Conservation (phyloP, 2,329 filamentous ascomycete species). For the Penicillium sp. region DNA sequence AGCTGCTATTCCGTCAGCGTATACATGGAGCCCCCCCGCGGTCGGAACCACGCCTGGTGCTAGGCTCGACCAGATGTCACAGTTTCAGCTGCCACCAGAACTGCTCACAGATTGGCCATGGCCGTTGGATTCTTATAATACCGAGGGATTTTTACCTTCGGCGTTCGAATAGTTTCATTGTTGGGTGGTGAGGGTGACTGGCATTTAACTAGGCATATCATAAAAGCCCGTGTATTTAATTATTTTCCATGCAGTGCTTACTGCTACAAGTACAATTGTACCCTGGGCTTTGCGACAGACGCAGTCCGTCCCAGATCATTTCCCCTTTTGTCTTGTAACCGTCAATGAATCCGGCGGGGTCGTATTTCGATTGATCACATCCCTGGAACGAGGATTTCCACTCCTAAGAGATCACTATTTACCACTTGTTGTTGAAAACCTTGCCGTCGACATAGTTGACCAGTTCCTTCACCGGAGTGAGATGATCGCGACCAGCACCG, state of each 20-base stretch:
- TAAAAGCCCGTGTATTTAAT: neutral
- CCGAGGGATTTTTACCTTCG: conserved; percentile 26
- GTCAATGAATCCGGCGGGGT: neutral
- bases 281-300: neutral
- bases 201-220: neutral
- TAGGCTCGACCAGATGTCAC: conserved; percentile 27
- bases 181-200: neutral
- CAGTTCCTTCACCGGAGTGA: conserved; percentile 54
- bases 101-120: conserved; percentile 49
- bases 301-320: neutral
- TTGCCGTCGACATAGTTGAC: conserved; percentile 54
- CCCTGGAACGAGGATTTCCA: too few species aligned
- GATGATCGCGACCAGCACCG: conserved; percentile 47
- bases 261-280: neutral
- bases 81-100: conserved; percentile 46
- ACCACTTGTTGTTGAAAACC: conserved; percentile 53
- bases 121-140: conserved; percentile 28
- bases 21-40: conserved; percentile 6
- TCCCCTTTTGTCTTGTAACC: neutral
- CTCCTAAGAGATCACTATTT: too few species aligned
- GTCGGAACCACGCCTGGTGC: conserved; percentile 12
- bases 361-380: neutral
- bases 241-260: neutral
- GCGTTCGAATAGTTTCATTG: conserved; percentile 21
- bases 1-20: conserved; percentile 5